phyloP scores from a whole-genome alignment of 768 basidiomycete species.

The Exsudoporus frostii region DNA sequence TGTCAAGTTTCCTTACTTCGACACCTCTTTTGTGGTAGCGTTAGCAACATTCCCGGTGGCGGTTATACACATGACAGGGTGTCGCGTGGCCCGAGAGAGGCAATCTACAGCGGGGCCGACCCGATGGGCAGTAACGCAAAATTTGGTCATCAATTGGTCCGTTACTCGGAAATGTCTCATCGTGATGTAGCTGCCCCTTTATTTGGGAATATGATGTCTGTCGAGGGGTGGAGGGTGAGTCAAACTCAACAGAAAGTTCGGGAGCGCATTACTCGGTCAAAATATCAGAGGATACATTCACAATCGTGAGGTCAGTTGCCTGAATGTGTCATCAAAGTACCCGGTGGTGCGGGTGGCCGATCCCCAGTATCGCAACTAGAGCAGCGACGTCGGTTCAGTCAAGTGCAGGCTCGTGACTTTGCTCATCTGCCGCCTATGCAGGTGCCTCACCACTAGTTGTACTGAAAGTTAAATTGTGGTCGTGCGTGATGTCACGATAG shows the following conservation, averaged over 20 bases:
- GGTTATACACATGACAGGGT: not conserved
- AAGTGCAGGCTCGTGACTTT: too few species aligned
- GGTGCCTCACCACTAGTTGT: not conserved
- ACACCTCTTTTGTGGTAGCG: not conserved
- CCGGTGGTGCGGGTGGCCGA: not conserved
- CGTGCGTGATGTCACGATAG: not conserved
- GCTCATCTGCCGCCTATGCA: not conserved
- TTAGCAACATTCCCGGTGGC: not conserved
- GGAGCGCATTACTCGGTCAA: not conserved
- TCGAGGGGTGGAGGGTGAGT: not conserved
- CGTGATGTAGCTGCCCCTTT: not conserved
- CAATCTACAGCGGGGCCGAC: not conserved
- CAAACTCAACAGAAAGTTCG: not conserved
- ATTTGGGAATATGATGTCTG: not conserved
- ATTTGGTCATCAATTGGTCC: not conserved
- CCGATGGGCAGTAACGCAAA: not conserved
- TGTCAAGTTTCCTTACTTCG: conserved; percentile 11
- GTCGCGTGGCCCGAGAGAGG: not conserved
- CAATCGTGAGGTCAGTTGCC: not conserved
- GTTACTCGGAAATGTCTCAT: not conserved
- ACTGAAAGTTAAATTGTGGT: not conserved
- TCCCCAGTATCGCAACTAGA: not conserved
- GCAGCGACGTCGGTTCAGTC: not conserved
- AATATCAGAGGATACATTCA: not conserved
- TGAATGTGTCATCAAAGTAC: not conserved